Evolutionary conservation across 441 rosid species (phyloP).

Genomic region (Pelargonium citronellum): DNA sequence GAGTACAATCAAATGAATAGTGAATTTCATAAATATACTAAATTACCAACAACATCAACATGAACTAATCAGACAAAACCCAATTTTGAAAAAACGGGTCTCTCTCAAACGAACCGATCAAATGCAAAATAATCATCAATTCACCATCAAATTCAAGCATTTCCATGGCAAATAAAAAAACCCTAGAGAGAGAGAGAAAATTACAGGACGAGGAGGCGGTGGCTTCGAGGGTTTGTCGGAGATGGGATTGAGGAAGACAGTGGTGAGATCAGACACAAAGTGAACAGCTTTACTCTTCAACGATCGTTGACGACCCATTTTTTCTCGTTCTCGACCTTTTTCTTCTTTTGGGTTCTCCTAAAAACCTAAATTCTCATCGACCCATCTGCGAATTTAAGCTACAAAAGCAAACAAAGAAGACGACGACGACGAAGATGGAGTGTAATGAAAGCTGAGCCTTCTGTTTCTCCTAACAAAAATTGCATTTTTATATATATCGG

Average conservation of each 20-base stretch:
- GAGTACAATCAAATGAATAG: too few relatives aligned
- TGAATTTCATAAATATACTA: too few relatives aligned
- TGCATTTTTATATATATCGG: too few relatives aligned
- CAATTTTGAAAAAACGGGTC: background rate
- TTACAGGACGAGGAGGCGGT: conserved; percentile 26
- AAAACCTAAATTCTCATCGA: background rate
- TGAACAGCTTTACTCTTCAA: conserved; percentile 84
- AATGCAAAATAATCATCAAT: background rate
- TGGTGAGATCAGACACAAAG: conserved; percentile 88
- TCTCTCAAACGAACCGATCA: background rate
- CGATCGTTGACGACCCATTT: conserved; percentile 73
- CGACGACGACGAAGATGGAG: too few relatives aligned
- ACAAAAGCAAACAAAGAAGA: background rate
- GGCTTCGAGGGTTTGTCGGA: conserved; percentile 64
- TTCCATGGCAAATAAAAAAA: background rate
- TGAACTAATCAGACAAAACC: too few relatives aligned
- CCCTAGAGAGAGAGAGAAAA: background rate
- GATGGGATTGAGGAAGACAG: conserved; percentile 86
- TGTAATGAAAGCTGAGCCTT: too few relatives aligned
- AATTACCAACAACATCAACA: too few relatives aligned
- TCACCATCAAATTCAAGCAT: background rate
- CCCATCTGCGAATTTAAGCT: background rate
- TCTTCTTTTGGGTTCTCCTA: background rate
- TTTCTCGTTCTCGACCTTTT: background rate
- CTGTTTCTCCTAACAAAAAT: too few relatives aligned